Evolutionary conservation across 805 yeast species (phyloP), one percentile per base, ranked within the genome.

Genomic region (Maudiozyma bulderi): DNA sequence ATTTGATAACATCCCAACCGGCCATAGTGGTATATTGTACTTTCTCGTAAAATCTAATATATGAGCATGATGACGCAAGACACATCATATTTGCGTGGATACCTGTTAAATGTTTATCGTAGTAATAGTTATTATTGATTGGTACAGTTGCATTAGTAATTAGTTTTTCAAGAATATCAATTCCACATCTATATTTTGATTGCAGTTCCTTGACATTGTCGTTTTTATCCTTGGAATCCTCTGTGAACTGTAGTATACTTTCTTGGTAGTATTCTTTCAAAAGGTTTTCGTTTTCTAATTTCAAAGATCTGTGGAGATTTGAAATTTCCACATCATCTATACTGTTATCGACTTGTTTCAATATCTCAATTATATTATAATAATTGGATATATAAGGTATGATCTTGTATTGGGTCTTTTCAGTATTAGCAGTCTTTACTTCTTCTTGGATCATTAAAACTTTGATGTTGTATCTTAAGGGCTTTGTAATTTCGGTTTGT

Each of bases 41-140:
- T 33, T 53, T 54, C 26, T 57, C 52, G 26, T 56, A 53, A 49
- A 59, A 58, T 30, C 49, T 57, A 20, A 48, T 50, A 44, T 59
- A 61, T 1, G 59, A 48, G 0, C 47, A 43, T 8, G 55, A 28
- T 6, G 54, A 29, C n/a, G 29, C 26, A 14, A 52, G 29, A 6
- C 44, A 8, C 6, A 47, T 13, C 48, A 48, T 48, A 42, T 48
- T 37, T n/a, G 41, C 34, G 26, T 41, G 30, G 5, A 48, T 40
- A 7, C 20, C 35, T 2, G 41, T 30, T 10, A 15, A 2, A 3
- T 39, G 13, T 14, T 39, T 34, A 8, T 38, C 32, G 26, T 33
- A 43, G n/a, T 26, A 28, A 7, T 15, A 13, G n/a, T 15, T 33
- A 7, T 39, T 46, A 29, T 46, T 34, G 7, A n/a, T 35, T 15